These are phyloP conservation scores for Rosa chinensis DNA, from an alignment of 306 rosid species.

Conservation along the genomic window DNA sequence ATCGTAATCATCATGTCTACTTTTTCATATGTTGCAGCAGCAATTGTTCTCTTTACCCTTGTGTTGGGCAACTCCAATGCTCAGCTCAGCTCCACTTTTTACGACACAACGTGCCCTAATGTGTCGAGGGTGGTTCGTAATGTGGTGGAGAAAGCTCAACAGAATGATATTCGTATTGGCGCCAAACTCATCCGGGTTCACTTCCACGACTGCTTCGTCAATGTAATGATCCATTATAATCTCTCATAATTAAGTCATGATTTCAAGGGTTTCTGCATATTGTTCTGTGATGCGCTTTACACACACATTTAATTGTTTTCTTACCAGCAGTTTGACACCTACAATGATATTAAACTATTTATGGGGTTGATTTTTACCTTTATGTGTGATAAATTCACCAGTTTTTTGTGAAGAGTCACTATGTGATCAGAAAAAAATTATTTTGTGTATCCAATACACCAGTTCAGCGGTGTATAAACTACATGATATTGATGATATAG, in stretches of 20 bases:
- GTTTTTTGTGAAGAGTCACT: too few species aligned
- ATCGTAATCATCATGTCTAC: neutral
- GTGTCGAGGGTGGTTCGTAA: conserved; percentile 24
- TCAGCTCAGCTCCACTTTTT: conserved; percentile 31
- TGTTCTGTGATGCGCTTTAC: neutral
- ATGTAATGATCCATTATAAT: conserved; percentile 7
- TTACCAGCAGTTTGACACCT: too few species aligned
- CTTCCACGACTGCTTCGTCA: conserved; percentile 40
- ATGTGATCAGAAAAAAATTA: too few species aligned
- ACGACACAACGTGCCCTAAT: conserved; percentile 25
- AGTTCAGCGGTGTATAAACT: too few species aligned
- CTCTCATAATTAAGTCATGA: neutral
- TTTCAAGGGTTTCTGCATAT: neutral
- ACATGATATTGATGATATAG: too few species aligned
- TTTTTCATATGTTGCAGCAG: neutral
- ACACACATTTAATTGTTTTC: neutral
- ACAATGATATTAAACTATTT: too few species aligned
- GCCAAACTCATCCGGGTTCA: conserved; percentile 42
- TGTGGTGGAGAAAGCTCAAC: conserved; percentile 29
- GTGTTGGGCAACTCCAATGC: conserved; percentile 19
- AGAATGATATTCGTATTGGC: conserved; percentile 22
- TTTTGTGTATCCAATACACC: too few species aligned
- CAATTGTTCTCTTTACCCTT: neutral
- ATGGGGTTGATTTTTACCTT: too few species aligned
- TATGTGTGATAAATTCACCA: too few species aligned